phyloP scores from a whole-genome alignment of 2,329 filamentous ascomycete genomes.

The Boeremia exigua region DNA sequence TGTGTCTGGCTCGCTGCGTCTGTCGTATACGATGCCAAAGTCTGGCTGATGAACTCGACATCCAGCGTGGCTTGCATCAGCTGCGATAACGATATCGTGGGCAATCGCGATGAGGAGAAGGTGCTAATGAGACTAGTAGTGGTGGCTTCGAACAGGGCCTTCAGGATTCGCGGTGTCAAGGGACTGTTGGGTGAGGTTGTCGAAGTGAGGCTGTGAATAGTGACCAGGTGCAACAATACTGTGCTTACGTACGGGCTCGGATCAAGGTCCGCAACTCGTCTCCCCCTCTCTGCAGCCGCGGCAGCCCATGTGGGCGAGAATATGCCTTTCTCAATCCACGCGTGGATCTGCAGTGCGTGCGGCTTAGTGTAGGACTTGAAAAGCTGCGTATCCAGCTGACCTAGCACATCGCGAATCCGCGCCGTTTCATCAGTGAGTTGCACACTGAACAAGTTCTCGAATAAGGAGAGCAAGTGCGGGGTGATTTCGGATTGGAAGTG shows the following conservation, averaged over 20 bases:
- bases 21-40: constrained; percentile 86
- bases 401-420: constrained; percentile 87
- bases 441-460: constrained; percentile 92
- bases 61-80: constrained; percentile 98
- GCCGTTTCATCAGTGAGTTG: constrained; percentile 93
- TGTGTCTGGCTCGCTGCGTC: constrained; percentile 82
- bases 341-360: constrained; percentile 57
- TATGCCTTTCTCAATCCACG: constrained; percentile 77
- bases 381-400: constrained; percentile 86
- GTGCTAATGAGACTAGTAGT: constrained; percentile 81
- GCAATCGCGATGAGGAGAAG: constrained; percentile 63
- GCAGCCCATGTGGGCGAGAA: constrained; percentile 72
- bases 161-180: constrained; percentile 81
- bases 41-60: constrained; percentile 96
- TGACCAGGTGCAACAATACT: constrained; percentile 80
- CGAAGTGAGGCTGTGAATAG: constrained; percentile 79
- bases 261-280: constrained; percentile 63
- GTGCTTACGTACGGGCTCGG: constrained; percentile 91
- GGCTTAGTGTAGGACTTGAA: constrained; percentile 92
- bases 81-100: constrained; percentile 75
- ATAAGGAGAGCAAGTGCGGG: constrained; percentile 86
- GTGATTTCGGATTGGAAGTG: constrained; percentile 81
- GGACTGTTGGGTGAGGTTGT: constrained; percentile 62
- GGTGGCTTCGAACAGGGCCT: constrained; percentile 82
- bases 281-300: background rate